These are phyloP conservation scores for Wakefieldia striispora DNA, from an alignment of 768 basidiomycete genomes.

Conservation along the genomic window DNA sequence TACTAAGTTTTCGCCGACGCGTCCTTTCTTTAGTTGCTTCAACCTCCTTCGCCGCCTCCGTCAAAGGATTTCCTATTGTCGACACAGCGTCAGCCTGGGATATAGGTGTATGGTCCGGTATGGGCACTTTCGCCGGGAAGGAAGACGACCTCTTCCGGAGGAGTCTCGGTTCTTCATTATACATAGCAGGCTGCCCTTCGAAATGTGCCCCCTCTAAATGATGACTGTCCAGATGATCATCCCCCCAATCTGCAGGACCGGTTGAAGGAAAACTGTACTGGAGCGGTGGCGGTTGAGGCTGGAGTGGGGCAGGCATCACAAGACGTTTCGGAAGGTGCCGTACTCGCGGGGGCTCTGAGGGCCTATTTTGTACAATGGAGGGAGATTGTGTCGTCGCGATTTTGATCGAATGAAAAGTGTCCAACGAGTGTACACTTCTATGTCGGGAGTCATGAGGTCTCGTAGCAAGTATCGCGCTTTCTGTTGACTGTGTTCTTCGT, in stretches of 20 bases:
- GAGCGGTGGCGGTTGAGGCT: constrained; percentile 29
- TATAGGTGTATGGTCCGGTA: constrained; percentile 24
- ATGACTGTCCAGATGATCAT: constrained; percentile 8
- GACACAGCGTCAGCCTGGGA: constrained; percentile 10
- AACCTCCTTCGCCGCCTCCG: constrained; percentile 14
- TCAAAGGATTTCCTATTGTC: constrained; percentile 4
- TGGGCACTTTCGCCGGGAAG: constrained; percentile 24
- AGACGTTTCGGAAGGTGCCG: constrained; percentile 59
- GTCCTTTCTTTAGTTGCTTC: constrained; percentile 22
- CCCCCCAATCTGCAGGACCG: constrained; percentile 1
- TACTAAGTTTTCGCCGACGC: constrained; percentile 33
- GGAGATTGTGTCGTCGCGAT: constrained; percentile 2
- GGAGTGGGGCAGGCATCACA: constrained; percentile 73
- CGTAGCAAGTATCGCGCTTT: background rate
- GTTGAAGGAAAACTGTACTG: constrained; percentile 13
- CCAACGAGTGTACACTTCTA: constrained; percentile 9
- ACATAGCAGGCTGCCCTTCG: constrained; percentile 6
- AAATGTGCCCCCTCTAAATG: background rate
- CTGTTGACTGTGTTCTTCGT: constrained; percentile 4
- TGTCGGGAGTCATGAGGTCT: constrained; percentile 2
- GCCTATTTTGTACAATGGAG: constrained; percentile 5
- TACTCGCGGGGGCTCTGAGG: constrained; percentile 17
- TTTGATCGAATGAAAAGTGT: constrained; percentile 5
- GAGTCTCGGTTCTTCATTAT: constrained; percentile 16
- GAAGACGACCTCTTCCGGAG: constrained; percentile 25